Evolutionary conservation across 2,329 filamentous ascomycete genomes (phyloP).

Genomic region (Cadophora gregata): DNA sequence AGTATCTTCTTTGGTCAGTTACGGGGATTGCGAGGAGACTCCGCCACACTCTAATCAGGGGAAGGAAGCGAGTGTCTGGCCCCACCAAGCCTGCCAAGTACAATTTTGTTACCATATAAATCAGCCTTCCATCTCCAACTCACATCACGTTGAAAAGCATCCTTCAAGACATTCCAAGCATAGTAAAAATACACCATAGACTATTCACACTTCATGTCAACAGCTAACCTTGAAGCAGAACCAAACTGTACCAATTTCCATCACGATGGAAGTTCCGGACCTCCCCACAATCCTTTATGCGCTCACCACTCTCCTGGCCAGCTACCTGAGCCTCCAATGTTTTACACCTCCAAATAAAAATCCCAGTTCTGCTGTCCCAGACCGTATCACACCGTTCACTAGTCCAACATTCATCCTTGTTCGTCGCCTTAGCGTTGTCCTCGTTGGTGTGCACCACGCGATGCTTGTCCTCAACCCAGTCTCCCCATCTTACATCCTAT

Average conservation of each 20-base stretch:
- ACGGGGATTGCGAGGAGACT: too few relatives aligned
- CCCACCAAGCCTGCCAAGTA: too few relatives aligned
- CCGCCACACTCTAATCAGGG: too few relatives aligned
- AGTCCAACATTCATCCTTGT: constrained; percentile 15
- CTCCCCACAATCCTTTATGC: constrained; percentile 12
- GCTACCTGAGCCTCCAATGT: constrained; percentile 23
- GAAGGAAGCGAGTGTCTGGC: too few relatives aligned
- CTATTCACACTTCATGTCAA: too few relatives aligned
- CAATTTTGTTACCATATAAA: too few relatives aligned
- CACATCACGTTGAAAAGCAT: too few relatives aligned
- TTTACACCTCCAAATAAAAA: constrained; percentile 23
- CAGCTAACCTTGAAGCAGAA: too few relatives aligned
- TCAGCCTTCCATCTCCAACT: too few relatives aligned
- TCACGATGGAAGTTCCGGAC: constrained; percentile 4
- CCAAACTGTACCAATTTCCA: not conserved
- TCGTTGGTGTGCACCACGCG: constrained; percentile 22
- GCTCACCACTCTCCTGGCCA: constrained; percentile 18
- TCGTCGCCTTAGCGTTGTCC: constrained; percentile 5
- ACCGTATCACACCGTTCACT: constrained; percentile 15
- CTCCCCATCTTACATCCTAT: constrained; percentile 14
- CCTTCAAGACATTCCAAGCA: too few relatives aligned
- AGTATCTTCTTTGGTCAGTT: too few relatives aligned
- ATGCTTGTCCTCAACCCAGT: constrained; percentile 19
- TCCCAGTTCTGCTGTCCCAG: constrained; percentile 7
- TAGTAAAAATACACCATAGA: not conserved